These are phyloP conservation scores for Aspergillus transmontanensis DNA, from an alignment of 2,329 filamentous ascomycete genomes.

Conservation along the genomic window DNA sequence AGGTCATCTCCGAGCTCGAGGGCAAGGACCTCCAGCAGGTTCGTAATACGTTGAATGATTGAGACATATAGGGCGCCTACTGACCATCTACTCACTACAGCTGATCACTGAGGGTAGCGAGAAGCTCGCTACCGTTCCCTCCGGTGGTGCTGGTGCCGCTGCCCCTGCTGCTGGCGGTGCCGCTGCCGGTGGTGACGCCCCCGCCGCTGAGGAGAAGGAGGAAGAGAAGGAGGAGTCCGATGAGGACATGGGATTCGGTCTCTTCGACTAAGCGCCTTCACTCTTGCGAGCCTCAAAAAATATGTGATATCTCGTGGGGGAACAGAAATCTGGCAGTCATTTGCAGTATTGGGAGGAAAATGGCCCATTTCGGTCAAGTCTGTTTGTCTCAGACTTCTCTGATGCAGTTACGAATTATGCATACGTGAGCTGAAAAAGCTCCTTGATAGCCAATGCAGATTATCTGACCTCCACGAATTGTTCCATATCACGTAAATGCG, in stretches of 20 bases:
- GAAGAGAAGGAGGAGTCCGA: slow-evolving; percentile 74
- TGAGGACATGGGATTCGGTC: slow-evolving; percentile 75
- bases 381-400: slow-evolving; percentile 35
- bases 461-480: slow-evolving; percentile 32
- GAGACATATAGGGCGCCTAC: slow-evolving; percentile 9
- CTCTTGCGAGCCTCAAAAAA: slow-evolving; percentile 32
- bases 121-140: slow-evolving; percentile 98
- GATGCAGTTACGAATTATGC: slow-evolving; percentile 41
- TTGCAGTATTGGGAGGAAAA: slow-evolving; percentile 32
- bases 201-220: slow-evolving; percentile 70
- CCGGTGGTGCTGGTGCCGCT: slow-evolving; percentile 72
- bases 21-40: slow-evolving; percentile 82
- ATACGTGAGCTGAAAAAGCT: slow-evolving; percentile 36
- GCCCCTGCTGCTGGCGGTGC: slow-evolving; percentile 50
- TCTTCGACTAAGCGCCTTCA: slow-evolving; percentile 60
- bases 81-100: slow-evolving; percentile 51
- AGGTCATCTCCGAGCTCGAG: slow-evolving; percentile 77
- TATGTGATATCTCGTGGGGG: slow-evolving; percentile 68
- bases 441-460: slow-evolving; percentile 39
- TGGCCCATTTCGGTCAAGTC: slow-evolving; percentile 31
- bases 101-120: slow-evolving; percentile 84
- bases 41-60: slow-evolving; percentile 38
- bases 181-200: slow-evolving; percentile 69
- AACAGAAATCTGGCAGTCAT: slow-evolving; percentile 45
- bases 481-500: slow-evolving; percentile 15